Conservation (phyloP, 148 eudicot genomes). For the Vaccinium darrowii region DNA sequence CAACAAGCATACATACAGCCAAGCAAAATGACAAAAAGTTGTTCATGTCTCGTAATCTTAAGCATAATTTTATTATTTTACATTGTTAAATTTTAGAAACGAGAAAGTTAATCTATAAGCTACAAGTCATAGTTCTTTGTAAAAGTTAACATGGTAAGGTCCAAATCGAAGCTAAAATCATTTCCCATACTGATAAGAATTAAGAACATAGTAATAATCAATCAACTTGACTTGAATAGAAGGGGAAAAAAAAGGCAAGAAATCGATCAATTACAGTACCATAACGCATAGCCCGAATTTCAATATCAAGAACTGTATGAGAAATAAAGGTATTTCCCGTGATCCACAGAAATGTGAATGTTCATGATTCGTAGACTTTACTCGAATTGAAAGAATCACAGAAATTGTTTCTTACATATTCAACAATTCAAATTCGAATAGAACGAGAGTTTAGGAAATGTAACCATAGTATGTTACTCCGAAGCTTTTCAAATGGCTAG, state of each 20-base stretch:
- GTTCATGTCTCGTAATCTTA: no score
- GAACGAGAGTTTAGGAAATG: not conserved
- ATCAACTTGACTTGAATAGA: not conserved
- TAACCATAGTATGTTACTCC: not conserved
- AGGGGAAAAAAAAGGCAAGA: no score
- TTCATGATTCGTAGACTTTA: not conserved
- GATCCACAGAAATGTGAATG: not conserved
- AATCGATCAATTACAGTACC: not conserved
- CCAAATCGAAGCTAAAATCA: not conserved
- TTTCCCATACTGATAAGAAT: not conserved
- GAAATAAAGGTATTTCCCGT: not conserved
- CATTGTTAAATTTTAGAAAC: not conserved
- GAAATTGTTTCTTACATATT: not conserved
- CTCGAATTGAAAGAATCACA: not conserved
- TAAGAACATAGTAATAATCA: not conserved
- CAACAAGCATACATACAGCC: no score
- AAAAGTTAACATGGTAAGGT: not conserved
- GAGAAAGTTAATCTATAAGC: not conserved
- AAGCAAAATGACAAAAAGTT: no score
- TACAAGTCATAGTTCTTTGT: not conserved
- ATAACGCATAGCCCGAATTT: not conserved
- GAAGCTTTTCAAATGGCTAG: constrained; percentile 36
- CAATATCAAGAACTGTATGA: not conserved
- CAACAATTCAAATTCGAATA: not conserved
- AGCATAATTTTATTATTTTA: constrained; percentile 16